These are phyloP conservation scores for Psilocybe azurescens DNA, from an alignment of 768 basidiomycete genomes.

Conservation along the genomic window DNA sequence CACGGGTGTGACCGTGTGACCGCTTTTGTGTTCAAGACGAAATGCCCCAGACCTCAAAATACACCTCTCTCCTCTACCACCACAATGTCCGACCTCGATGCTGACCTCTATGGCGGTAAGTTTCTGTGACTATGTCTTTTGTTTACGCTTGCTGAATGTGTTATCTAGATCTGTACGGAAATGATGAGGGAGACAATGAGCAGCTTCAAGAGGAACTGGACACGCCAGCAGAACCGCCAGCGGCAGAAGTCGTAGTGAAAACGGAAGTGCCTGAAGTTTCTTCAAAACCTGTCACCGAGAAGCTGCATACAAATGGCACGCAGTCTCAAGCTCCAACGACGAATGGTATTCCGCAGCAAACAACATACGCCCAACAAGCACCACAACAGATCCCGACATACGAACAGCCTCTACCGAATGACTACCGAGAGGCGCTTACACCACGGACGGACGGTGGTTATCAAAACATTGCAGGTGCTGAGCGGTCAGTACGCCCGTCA, in stretches of 20 bases:
- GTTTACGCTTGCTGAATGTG: not conserved
- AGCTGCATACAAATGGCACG: constrained; percentile 21
- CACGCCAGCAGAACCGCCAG: constrained; percentile 19
- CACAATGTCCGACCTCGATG: constrained; percentile 83
- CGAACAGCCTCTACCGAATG: constrained; percentile 63
- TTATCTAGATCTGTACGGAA: constrained; percentile 71
- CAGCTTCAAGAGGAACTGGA: constrained; percentile 35
- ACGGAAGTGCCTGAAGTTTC: constrained; percentile 18
- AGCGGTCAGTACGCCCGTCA: constrained; percentile 77
- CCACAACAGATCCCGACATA: constrained; percentile 83
- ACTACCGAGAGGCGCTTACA: constrained; percentile 48
- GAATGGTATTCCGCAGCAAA: constrained; percentile 22
- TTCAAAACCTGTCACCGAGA: constrained; percentile 22
- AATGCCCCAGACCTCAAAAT: constrained; percentile 14
- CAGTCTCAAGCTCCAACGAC: constrained; percentile 26
- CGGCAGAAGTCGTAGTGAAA: constrained; percentile 22
- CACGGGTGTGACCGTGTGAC: constrained; percentile 23
- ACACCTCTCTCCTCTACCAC: constrained; percentile 36
- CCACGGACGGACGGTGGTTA: constrained; percentile 44
- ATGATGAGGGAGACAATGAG: constrained; percentile 67
- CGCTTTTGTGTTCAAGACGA: not conserved
- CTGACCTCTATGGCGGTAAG: constrained; percentile 89
- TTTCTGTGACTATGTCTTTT: not conserved
- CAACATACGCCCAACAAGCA: constrained; percentile 43
- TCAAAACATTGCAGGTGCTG: constrained; percentile 49